Base-by-base conservation (phyloP, 257 asterid genomes). In the Solanum sparsipilum region DNA sequence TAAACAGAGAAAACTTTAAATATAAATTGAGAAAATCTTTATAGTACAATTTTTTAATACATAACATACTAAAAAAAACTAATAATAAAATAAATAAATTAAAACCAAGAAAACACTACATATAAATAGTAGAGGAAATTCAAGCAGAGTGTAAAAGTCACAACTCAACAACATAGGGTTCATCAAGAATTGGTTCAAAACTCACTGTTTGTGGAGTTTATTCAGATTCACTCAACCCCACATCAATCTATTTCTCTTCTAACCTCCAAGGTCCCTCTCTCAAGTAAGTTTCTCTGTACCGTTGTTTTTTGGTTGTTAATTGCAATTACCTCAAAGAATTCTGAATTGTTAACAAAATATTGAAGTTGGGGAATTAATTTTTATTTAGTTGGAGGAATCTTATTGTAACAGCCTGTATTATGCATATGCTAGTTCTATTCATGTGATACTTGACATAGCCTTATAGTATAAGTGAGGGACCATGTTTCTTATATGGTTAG, bases 171-270 rank as follows among this genome's bases (percentile, higher is more conserved):
- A 13, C 18, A 13, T 48, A 48, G 63, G 21, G 75, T 70, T 71
- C 78, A 13, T 76, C 84, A 36, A 63, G 81, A n/a, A 32, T 68
- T 41, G 87, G 9, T 68, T 41, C 70, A 56, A 86, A 4, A 25
- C 52, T 13, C 4, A 11, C 13, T 31, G 10, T 38, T 71, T 31
- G 68, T 23, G 88, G 90, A 13, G 34, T 83, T 46, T 86, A 32
- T 5, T 36, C 88, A 3, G 91, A 90, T 70, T 87, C 90, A 38
- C 88, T 29, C 70, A 85, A 82, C 79, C 84, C 91, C 32, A 82
- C 86, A 34, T 90, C 93, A 18, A 86, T 93, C 34, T 93, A 93
- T 38, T 88, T 94, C 89, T 89, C 96, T 82, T 93, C 98, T 88
- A 93, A 90, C 86, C 85, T 93, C 86, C 91, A 78, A 25, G 7